Base-by-base conservation (phyloP, 495 filamentous ascomycete species). In the Penicillium bovifimosum region DNA sequence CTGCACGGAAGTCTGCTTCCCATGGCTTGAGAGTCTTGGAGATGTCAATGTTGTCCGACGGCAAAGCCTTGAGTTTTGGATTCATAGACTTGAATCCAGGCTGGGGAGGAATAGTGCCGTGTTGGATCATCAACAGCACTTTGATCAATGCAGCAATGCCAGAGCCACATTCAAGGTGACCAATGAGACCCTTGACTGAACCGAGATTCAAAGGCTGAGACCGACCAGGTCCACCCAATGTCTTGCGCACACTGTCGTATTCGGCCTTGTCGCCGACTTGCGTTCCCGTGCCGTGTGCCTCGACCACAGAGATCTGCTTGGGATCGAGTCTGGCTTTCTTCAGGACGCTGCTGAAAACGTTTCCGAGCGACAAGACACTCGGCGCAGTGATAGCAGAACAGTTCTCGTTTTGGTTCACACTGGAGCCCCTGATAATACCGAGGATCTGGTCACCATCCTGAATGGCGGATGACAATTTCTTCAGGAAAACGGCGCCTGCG, bases 401-500 rank as follows among this genome's bases (percentile, higher is more conserved):
- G 48, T 83, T 78, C 1, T 77, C 77, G 5, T 76, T 80, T 28
- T 87, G 84, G 52, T 87, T 85, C 2, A 81, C 81, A 9, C 74
- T 69, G 0, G 78, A 73, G 13, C 76, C 78, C 0, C 78, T 65
- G 33, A 88, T 78, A 29, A 86, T 78, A 7, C 70, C 86, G 13
- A 84, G 73, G 27, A 89, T 72, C 18, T 78, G 66, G 56, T 88
- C 83, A 16, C 80, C 77, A 51, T 88, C 81, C 0, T 71, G 67
- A 24, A 83, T 31, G 0, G 85, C 85, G 62, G 82, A 75, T 7
- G 76, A 70, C 0, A 86, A 72, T 1, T 78, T 70, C 64, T 89
- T 88, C n/a, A 75, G 54, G 9, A 76, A 61, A 2, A 75, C 65
- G 0, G 55, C 50, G 9, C 61, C 66, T 1, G 59, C 54, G 0